These are phyloP conservation scores for Pelargonium citronellum DNA, from an alignment of 441 rosid genomes.

Conservation along the genomic window DNA sequence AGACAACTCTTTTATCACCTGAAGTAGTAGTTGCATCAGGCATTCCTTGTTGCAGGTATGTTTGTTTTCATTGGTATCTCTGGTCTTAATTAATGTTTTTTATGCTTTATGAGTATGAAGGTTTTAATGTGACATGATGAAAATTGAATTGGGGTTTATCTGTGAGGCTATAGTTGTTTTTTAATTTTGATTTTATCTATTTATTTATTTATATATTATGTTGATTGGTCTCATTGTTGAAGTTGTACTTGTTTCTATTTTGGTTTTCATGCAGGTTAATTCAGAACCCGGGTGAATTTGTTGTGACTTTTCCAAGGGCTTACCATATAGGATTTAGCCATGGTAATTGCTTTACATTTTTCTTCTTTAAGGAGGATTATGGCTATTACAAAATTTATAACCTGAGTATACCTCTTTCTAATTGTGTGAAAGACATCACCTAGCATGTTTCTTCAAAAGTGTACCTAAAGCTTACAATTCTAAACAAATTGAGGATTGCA, in stretches of 20 bases:
- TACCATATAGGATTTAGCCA: slow-evolving; percentile 99
- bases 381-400: slow-evolving; percentile 2
- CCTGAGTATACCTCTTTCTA: neutral
- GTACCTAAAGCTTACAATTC: neutral
- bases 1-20: slow-evolving; percentile 95
- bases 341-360: slow-evolving; percentile 52
- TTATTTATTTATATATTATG: neutral
- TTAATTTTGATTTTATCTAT: too few species aligned
- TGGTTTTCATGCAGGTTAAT: slow-evolving; percentile 63
- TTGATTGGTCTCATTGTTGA: slow-evolving; percentile 15
- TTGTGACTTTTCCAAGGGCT: slow-evolving; percentile 98
- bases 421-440: neutral
- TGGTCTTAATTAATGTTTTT: slow-evolving; percentile 10
- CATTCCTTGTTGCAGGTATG: slow-evolving; percentile 96
- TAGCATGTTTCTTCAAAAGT: neutral
- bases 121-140: slow-evolving; percentile 12
- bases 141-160: neutral
- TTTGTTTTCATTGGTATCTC: slow-evolving; percentile 15
- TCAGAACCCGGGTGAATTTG: slow-evolving; percentile 98
- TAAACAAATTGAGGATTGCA: neutral
- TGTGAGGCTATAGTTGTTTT: neutral
- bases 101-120: neutral
- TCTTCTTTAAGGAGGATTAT: slow-evolving; percentile 15
- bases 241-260: slow-evolving; percentile 28
- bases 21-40: slow-evolving; percentile 70